Evolutionary conservation across 2,329 filamentous ascomycete genomes (phyloP), one percentile per base, ranked within the genome.

Genomic region (Leptographium lundbergii): DNA sequence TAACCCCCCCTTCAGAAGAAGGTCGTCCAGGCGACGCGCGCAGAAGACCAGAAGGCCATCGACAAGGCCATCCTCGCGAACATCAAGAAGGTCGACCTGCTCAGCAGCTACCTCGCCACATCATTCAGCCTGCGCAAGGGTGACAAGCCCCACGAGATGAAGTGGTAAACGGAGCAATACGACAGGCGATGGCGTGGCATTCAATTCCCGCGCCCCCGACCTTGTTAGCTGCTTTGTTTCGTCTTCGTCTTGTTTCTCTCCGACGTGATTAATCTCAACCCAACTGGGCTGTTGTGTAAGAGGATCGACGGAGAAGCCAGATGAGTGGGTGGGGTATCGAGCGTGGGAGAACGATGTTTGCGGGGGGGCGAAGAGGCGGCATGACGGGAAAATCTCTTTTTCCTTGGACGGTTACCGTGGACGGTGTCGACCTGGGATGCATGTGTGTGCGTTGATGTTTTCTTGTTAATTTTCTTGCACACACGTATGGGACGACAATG

Each of bases 141-240:
- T 74, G 92, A 99, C 85, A 91, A 92, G 87, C 94, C 94, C 80
- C 94, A 99, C 82, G 89, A 95, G 86, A 97, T 99, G 94, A 89
- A 89, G 81, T 99, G 92, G 86, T 99, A 96, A 80, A 85, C 64
- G 24, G n/a, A 51, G 48, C 48, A 17, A 22, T 1, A 29, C 48
- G n/a, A 29, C 24, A 17, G 48, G 25, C 10, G 4, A 6, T n/a
- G 48, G 25, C 48, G 47, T 50, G 48, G 48, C 36, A 25, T 50
- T 25, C 13, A 13, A 14, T 25, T 36, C 51, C 13, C 55, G 42
- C 22, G 25, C 11, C 52, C 14, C 25, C 32, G 14, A 3, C 34
- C n/a, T n/a, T 51, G 50, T 52, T 24, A 22, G n/a, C n/a, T 25
- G n/a, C n/a, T 53, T 52, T 42, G 24, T 57, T 32, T 27, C 47